These are phyloP conservation scores for Lipomyces yamanashiensis DNA, from an alignment of 805 yeast species.

Conservation along the genomic window DNA sequence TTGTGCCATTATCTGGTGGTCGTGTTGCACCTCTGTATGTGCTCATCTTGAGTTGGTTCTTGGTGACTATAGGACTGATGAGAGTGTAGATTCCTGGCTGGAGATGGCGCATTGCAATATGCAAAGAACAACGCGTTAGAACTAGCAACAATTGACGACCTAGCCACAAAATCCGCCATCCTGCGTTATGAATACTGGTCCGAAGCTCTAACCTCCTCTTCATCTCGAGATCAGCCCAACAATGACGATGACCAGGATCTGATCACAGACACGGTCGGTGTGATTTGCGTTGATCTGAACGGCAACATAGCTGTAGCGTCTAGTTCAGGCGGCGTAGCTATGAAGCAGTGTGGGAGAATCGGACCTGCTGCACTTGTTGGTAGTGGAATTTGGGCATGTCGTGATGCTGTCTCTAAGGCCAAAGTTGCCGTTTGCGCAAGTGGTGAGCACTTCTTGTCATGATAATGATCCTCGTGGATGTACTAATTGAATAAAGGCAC, in stretches of 20 bases:
- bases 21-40: constrained; percentile 35
- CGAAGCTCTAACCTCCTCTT: constrained; percentile 13
- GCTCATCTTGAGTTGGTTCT: not conserved
- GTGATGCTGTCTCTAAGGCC: not conserved
- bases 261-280: constrained; percentile 49
- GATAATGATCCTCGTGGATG: no score
- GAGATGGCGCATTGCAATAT: constrained; percentile 44
- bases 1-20: constrained; percentile 23
- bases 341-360: constrained; percentile 48
- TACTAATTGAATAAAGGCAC: constrained; percentile 15
- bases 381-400: constrained; percentile 42
- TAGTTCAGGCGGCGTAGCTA: constrained; percentile 50
- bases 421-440: constrained; percentile 42
- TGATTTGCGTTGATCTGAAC: constrained; percentile 42
- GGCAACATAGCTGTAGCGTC: constrained; percentile 44
- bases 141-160: constrained; percentile 13
- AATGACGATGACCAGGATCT: constrained; percentile 11
- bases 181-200: constrained; percentile 34
- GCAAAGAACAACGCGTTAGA: constrained; percentile 38
- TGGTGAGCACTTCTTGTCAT: constrained; percentile 40
- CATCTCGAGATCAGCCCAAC: not conserved
- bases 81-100: constrained; percentile 43
- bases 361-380: constrained; percentile 53
- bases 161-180: constrained; percentile 34
- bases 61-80: not conserved